A percentile compares a stretch with the other conserved stretches of the same genome.
Conservation (phyloP, 2,329 filamentous ascomycete species). For the Cryphonectria nitschkei region DNA sequence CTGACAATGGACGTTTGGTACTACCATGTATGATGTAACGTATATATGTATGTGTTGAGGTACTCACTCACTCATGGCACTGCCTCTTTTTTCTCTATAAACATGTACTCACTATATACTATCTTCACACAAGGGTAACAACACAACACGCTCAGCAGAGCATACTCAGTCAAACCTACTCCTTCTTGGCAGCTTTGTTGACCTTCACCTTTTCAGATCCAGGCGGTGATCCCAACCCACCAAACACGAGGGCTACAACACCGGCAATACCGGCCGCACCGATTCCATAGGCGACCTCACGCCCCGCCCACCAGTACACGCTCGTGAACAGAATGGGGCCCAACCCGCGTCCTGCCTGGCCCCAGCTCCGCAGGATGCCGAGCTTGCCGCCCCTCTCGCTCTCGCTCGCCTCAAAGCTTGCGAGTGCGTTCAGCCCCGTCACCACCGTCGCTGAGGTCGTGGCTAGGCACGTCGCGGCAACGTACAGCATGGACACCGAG, state of each 20-base stretch:
- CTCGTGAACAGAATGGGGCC: constrained; percentile 92
- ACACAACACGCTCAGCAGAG: not conserved
- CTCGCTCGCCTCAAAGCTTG: constrained; percentile 83
- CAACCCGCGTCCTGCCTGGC: constrained; percentile 84
- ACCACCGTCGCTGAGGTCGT: constrained; percentile 94
- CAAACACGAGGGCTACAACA: constrained; percentile 73
- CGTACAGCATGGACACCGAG: constrained; percentile 73
- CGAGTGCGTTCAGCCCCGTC: constrained; percentile 87
- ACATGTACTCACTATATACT: not conserved
- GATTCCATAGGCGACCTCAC: constrained; percentile 80
- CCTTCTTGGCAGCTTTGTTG: constrained; percentile 30
- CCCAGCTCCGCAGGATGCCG: constrained; percentile 78
- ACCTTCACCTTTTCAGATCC: constrained; percentile 35
- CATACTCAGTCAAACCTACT: constrained; percentile 16
- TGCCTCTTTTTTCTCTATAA: not conserved
- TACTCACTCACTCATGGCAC: not conserved
- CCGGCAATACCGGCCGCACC: constrained; percentile 80
- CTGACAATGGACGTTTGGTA: not conserved
- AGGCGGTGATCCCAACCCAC: constrained; percentile 68
- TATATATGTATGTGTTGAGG: constrained; percentile 2
- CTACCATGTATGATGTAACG: not conserved
- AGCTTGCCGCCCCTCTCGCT: constrained; percentile 84
- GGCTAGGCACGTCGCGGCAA: constrained; percentile 81
- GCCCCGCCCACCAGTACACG: constrained; percentile 97
- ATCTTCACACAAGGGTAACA: not conserved